phyloP scores from a whole-genome alignment of 805 yeast species.

The Maudiozyma bulderi region DNA sequence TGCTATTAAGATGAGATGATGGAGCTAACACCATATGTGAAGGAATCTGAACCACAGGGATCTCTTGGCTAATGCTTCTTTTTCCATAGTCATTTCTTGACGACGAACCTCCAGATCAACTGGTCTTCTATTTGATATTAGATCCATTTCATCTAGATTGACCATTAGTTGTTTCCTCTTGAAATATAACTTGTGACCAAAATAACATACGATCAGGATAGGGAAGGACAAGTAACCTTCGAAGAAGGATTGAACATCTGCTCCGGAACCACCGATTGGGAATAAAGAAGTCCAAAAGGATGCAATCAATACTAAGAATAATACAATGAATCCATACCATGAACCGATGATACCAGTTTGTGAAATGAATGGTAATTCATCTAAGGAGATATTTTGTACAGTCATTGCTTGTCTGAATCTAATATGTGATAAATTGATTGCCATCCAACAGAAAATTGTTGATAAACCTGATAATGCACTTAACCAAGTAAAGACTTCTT shows the following conservation, averaged over 20 bases:
- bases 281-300: slow-evolving; percentile 73
- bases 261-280: slow-evolving; percentile 47
- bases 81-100: slow-evolving; percentile 42
- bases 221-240: slow-evolving; percentile 57
- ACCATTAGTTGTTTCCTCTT: slow-evolving; percentile 30
- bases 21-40: slow-evolving; percentile 37
- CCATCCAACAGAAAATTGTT: slow-evolving; percentile 45
- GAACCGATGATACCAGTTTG: slow-evolving; percentile 60
- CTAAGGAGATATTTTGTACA: slow-evolving; percentile 45
- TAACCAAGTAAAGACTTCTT: slow-evolving; percentile 46
- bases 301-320: slow-evolving; percentile 49
- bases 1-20: no score
- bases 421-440: slow-evolving; percentile 41
- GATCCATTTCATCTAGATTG: slow-evolving; percentile 42
- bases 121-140: slow-evolving; percentile 49
- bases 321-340: slow-evolving; percentile 43
- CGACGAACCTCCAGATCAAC: slow-evolving; percentile 41
- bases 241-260: slow-evolving; percentile 51
- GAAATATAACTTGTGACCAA: slow-evolving; percentile 49
- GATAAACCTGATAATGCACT: slow-evolving; percentile 44
- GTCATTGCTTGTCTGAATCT: slow-evolving; percentile 49
- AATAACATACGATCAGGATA: slow-evolving; percentile 48
- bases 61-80: slow-evolving; percentile 29
- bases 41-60: slow-evolving; percentile 36
- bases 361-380: slow-evolving; percentile 54